Conservation (phyloP, 2,329 filamentous ascomycete species). For the Cladophialophora carrionii region DNA sequence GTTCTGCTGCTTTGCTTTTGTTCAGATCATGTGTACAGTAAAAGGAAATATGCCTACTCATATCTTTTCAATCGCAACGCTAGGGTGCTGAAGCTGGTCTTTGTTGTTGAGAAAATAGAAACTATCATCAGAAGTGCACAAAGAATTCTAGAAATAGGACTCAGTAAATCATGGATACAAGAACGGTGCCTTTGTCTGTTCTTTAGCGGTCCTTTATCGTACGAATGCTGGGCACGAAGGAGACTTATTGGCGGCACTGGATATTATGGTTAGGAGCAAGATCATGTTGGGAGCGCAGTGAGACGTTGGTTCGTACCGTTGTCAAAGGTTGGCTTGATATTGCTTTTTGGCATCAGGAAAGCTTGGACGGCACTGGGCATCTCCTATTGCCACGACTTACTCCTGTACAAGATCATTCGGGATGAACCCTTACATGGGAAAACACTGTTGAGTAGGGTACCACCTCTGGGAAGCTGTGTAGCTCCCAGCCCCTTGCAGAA, state of each 20-base stretch:
- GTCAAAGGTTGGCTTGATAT: not conserved
- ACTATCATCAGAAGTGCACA: not conserved
- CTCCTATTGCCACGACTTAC: not conserved
- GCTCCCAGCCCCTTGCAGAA: not conserved
- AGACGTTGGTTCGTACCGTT: no score
- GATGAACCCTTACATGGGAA: not conserved
- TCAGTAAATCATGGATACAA: not conserved
- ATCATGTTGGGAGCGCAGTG: not conserved
- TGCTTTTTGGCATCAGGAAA: not conserved
- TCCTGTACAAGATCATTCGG: not conserved
- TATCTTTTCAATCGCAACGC: not conserved
- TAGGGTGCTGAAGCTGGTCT: not conserved
- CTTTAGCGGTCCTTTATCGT: not conserved
- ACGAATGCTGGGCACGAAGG: not conserved
- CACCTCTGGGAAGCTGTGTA: not conserved
- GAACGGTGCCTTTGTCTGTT: not conserved
- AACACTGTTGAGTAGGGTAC: not conserved
- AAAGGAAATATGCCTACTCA: not conserved
- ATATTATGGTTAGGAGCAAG: not conserved
- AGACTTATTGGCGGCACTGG: no score
- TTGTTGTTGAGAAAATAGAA: constrained; percentile 13
- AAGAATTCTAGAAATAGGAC: constrained; percentile 14
- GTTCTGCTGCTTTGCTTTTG: constrained; percentile 1
- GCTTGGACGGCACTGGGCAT: not conserved
- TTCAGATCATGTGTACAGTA: not conserved